phyloP scores from a whole-genome alignment of 2,329 filamentous ascomycete species.

The Fusarium sp. region DNA sequence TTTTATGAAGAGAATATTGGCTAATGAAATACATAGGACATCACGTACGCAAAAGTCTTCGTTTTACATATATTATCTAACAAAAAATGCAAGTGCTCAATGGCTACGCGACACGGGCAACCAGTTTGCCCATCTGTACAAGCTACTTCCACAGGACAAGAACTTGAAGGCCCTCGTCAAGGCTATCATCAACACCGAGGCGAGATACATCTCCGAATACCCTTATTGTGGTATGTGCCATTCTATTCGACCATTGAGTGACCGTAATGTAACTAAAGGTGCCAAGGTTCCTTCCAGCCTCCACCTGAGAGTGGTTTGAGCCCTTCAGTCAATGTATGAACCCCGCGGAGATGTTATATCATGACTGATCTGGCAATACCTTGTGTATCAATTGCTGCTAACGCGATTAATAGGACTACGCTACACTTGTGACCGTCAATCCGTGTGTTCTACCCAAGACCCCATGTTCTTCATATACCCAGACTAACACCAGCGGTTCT shows the following conservation, averaged over 20 bases:
- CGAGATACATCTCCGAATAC: slow-evolving; percentile 16
- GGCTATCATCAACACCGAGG: slow-evolving; percentile 22
- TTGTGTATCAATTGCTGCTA: neutral
- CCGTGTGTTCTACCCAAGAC: neutral
- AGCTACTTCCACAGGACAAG: slow-evolving; percentile 6
- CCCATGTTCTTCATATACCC: too few relatives aligned
- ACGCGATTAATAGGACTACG: neutral
- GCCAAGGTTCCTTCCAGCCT: slow-evolving; percentile 12
- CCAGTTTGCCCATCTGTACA: slow-evolving; percentile 24
- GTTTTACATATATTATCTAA: neutral
- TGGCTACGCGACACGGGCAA: slow-evolving; percentile 21
- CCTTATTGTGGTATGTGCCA: slow-evolving; percentile 10
- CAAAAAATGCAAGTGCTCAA: neutral
- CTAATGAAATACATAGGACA: neutral
- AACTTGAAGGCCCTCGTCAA: slow-evolving; percentile 13
- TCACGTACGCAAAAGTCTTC: neutral
- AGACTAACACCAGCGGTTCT: neutral
- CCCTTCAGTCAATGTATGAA: slow-evolving; percentile 10
- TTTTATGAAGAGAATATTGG: accelerated
- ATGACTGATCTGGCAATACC: neutral
- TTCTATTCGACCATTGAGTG: accelerated
- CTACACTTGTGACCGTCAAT: slow-evolving; percentile 1
- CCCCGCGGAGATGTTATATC: neutral
- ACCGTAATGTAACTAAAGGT: neutral
- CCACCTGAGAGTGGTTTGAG: slow-evolving; percentile 12